phyloP scores from a whole-genome alignment of 495 filamentous ascomycete genomes.

The Aspergillus carlsbadensis region DNA sequence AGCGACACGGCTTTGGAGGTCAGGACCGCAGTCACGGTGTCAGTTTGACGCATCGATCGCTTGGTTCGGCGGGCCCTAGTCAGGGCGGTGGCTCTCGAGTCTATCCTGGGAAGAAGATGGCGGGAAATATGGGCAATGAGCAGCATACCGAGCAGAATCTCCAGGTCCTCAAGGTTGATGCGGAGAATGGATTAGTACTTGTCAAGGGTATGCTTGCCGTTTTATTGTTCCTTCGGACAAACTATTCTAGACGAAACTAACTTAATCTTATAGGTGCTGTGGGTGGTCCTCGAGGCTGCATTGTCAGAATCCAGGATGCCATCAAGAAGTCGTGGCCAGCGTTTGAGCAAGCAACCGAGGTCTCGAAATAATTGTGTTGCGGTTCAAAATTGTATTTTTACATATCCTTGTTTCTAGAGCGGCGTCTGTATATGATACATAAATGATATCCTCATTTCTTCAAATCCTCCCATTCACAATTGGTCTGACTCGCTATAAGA shows the following conservation, averaged over 20 bases:
- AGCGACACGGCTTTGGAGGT: slow-evolving; percentile 81
- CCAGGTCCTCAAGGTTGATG: slow-evolving; percentile 82
- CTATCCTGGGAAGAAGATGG: slow-evolving; percentile 94
- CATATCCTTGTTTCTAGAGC: slow-evolving; percentile 43
- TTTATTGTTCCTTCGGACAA: background rate
- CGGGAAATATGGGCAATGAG: slow-evolving; percentile 88
- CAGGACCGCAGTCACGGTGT: slow-evolving; percentile 94
- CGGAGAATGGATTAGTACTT: slow-evolving; percentile 80
- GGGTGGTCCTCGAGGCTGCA: slow-evolving; percentile 77
- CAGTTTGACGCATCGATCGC: slow-evolving; percentile 83
- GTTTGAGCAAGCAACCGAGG: slow-evolving; percentile 43
- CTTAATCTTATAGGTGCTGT: slow-evolving; percentile 58
- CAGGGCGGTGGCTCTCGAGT: slow-evolving; percentile 93
- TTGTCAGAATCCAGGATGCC: slow-evolving; percentile 85
- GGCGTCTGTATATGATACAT: slow-evolving; percentile 50
- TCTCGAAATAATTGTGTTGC: slow-evolving; percentile 27
- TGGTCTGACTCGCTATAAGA: slow-evolving; percentile 6
- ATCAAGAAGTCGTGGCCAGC: slow-evolving; percentile 86
- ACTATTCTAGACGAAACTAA: background rate
- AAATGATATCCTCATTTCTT: slow-evolving; percentile 45
- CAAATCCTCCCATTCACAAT: slow-evolving; percentile 5
- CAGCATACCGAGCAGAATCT: slow-evolving; percentile 86
- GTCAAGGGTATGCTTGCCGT: slow-evolving; percentile 62
- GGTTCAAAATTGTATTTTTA: slow-evolving; percentile 42
- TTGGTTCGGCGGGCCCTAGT: slow-evolving; percentile 82